These are phyloP conservation scores for Sporothrix luriei DNA, from an alignment of 2,329 filamentous ascomycete species.

Conservation along the genomic window DNA sequence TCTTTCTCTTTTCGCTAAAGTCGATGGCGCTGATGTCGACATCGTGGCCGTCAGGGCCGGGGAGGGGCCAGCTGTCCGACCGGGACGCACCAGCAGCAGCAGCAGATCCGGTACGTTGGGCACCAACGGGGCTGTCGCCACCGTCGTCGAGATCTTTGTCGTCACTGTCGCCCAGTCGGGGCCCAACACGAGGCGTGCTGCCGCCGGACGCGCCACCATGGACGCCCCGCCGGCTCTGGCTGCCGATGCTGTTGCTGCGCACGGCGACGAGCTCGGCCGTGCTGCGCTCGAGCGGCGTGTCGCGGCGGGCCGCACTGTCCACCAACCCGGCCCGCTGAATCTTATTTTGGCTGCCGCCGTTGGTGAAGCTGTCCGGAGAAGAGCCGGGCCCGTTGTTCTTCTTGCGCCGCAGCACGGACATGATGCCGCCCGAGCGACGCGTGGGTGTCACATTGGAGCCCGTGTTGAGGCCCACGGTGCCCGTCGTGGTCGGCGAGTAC, in stretches of 20 bases:
- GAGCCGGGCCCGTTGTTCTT: conserved; percentile 48
- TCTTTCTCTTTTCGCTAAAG: conserved; percentile 52
- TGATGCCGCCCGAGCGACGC: conserved; percentile 52
- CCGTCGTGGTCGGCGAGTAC: conserved; percentile 33
- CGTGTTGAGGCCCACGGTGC: conserved; percentile 32
- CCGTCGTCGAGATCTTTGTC: conserved; percentile 37
- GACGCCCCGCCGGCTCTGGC: conserved; percentile 6
- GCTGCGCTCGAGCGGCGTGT: conserved; percentile 64
- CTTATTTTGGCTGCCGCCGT: conserved; percentile 49
- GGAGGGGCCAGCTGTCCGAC: conserved; percentile 12
- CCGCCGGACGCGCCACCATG: conserved; percentile 1
- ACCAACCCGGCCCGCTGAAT: conserved; percentile 56
- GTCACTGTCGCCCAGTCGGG: conserved; percentile 21
- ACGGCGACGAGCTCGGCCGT: conserved; percentile 55
- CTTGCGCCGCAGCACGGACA: conserved; percentile 66
- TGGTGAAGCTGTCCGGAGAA: conserved; percentile 45
- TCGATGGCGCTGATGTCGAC: neutral
- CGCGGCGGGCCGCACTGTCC: conserved; percentile 63
- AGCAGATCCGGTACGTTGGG: conserved; percentile 53
- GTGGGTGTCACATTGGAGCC: conserved; percentile 19
- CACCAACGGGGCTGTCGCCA: conserved; percentile 15
- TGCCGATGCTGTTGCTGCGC: conserved; percentile 44
- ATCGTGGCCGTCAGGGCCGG: neutral
- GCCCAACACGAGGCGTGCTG: conserved; percentile 24
- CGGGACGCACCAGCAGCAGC: neutral